Conservation (phyloP, 495 filamentous ascomycete genomes). For the Annulohypoxylon stygium region DNA sequence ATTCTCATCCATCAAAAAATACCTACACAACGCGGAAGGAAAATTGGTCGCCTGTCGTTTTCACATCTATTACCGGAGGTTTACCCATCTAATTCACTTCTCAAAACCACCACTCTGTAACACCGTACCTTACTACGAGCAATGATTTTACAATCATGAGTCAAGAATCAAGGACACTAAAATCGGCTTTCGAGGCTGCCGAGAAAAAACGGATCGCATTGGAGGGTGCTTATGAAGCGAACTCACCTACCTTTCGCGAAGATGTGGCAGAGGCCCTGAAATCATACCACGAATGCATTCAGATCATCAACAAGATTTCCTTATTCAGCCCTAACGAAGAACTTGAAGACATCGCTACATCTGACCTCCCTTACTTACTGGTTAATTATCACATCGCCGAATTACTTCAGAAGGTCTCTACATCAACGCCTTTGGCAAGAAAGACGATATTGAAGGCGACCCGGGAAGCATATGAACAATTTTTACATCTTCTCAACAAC, state of each 20-base stretch:
- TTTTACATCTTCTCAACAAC: slow-evolving; percentile 77
- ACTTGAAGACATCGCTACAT: slow-evolving; percentile 87
- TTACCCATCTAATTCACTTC: neutral
- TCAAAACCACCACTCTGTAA: neutral
- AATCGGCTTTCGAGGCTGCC: slow-evolving; percentile 67
- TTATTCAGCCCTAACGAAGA: slow-evolving; percentile 93
- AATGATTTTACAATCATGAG: slow-evolving; percentile 33
- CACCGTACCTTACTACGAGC: neutral
- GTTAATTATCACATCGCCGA: slow-evolving; percentile 53
- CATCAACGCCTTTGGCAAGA: slow-evolving; percentile 69
- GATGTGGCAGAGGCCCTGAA: slow-evolving; percentile 74
- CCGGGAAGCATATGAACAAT: slow-evolving; percentile 78
- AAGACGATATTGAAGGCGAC: slow-evolving; percentile 72
- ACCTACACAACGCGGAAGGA: neutral
- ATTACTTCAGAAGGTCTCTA: slow-evolving; percentile 60
- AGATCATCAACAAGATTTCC: slow-evolving; percentile 75
- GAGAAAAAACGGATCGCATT: slow-evolving; percentile 58
- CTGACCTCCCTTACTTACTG: slow-evolving; percentile 78
- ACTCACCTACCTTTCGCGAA: slow-evolving; percentile 72
- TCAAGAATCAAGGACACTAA: slow-evolving; percentile 58
- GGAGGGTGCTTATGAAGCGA: slow-evolving; percentile 58
- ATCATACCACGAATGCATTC: slow-evolving; percentile 78
- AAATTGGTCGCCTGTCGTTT: neutral
- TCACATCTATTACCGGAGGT: neutral
- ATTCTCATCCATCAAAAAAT: neutral